A percentile compares a stretch with the other conserved stretches of the same genome.
Conservation (phyloP, 331 rosid species). For the Rhamnella rubrinervis region DNA sequence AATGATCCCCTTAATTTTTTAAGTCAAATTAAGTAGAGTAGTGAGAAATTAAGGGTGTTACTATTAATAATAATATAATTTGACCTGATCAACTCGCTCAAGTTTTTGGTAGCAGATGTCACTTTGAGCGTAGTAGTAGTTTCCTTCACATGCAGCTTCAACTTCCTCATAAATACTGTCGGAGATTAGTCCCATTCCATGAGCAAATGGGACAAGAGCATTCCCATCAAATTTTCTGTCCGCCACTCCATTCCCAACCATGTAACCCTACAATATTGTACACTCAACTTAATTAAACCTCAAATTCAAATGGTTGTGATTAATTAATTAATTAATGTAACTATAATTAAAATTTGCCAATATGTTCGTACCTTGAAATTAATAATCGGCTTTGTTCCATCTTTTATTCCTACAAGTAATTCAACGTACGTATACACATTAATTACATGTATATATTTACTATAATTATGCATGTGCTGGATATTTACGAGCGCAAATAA, state of each 20-base stretch:
- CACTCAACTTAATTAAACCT: background rate
- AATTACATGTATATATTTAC: background rate
- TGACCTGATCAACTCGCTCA: constrained; percentile 8
- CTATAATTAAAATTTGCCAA: background rate
- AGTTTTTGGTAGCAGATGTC: constrained; percentile 14
- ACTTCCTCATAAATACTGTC: constrained; percentile 45
- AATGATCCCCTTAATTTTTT: too few species aligned
- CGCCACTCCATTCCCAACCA: constrained; percentile 58
- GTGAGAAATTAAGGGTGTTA: too few species aligned
- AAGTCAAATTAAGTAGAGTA: too few species aligned
- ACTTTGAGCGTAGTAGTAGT: constrained; percentile 22
- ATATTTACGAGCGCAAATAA: background rate
- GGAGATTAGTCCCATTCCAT: constrained; percentile 58
- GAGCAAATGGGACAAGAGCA: constrained; percentile 59
- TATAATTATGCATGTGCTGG: background rate
- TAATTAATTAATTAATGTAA: too few species aligned
- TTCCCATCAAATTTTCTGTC: constrained; percentile 43
- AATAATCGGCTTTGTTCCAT: constrained; percentile 33
- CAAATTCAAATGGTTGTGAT: background rate
- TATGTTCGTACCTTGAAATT: constrained; percentile 41
- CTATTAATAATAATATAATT: background rate
- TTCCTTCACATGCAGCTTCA: constrained; percentile 32
- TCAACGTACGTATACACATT: background rate
- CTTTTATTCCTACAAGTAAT: constrained; percentile 24
- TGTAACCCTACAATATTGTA: constrained; percentile 35